phyloP scores from a whole-genome alignment of 225 moss, liverwort and hornwort genomes.

The Pleurozium schreberi region DNA sequence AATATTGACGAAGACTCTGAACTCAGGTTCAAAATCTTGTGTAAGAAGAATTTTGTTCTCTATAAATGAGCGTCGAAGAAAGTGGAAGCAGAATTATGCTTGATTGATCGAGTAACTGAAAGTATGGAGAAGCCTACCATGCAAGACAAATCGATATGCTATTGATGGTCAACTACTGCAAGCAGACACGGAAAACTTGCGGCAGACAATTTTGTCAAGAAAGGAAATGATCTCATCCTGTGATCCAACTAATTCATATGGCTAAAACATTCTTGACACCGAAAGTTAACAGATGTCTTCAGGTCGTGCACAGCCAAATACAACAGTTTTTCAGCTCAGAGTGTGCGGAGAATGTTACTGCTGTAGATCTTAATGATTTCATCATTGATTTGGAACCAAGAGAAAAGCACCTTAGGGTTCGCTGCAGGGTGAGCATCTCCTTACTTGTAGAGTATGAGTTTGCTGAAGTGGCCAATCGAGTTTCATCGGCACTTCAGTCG shows the following conservation, averaged over 20 bases:
- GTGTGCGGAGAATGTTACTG: not conserved
- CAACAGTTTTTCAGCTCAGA: too few relatives aligned
- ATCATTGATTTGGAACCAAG: slow-evolving; percentile 9
- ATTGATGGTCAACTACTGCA: not conserved
- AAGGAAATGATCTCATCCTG: not conserved
- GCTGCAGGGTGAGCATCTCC: slow-evolving; percentile 28
- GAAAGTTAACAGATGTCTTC: too few relatives aligned
- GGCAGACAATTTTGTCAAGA: not conserved
- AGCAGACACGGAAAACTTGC: not conserved
- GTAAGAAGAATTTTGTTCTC: too few relatives aligned
- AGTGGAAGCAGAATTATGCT: too few relatives aligned
- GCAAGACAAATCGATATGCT: too few relatives aligned
- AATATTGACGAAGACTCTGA: too few relatives aligned
- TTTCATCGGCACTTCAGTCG: not conserved
- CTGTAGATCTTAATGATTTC: slow-evolving; percentile 12
- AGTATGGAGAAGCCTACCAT: too few relatives aligned
- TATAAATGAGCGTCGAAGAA: too few relatives aligned
- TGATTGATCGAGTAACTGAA: too few relatives aligned
- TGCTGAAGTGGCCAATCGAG: not conserved
- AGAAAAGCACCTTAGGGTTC: slow-evolving; percentile 13
- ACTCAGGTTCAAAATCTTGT: too few relatives aligned
- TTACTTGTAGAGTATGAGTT: not conserved
- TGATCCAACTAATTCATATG: not conserved
- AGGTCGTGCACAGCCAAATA: too few relatives aligned
- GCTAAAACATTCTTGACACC: not conserved